These are phyloP conservation scores for Croton laevigatus DNA, from an alignment of 441 rosid genomes.

Conservation along the genomic window DNA sequence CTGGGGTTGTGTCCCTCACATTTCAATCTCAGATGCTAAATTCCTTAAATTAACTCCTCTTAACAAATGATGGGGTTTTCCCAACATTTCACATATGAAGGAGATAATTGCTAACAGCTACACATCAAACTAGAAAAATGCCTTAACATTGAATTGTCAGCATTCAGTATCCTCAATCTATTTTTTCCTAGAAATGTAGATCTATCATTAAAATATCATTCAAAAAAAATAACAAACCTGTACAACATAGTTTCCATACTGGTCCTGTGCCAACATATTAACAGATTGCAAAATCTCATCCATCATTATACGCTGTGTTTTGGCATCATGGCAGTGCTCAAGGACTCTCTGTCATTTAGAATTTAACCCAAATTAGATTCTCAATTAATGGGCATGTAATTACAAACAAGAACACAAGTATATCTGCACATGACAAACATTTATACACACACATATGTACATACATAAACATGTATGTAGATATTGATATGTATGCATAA, in stretches of 20 bases:
- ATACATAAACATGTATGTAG: background rate
- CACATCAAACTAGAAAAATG: background rate
- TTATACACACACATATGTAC: background rate
- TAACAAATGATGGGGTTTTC: background rate
- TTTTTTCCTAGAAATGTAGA: conserved; percentile 1
- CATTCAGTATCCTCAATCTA: background rate
- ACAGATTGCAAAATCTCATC: conserved; percentile 63
- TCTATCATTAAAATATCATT: background rate
- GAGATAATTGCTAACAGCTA: background rate
- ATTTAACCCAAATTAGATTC: conserved; percentile 15
- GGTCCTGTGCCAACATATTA: conserved; percentile 77
- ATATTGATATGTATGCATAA: background rate
- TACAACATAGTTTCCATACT: conserved; percentile 80
- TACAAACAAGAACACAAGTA: conserved; percentile 1
- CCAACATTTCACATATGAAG: background rate
- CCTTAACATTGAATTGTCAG: background rate
- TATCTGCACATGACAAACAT: background rate
- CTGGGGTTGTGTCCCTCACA: background rate
- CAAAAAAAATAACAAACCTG: conserved; percentile 47
- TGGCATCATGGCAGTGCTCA: conserved; percentile 68
- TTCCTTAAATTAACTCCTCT: background rate
- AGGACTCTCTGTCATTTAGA: conserved; percentile 55
- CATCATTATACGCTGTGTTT: conserved; percentile 62
- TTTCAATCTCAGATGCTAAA: conserved; percentile 1
- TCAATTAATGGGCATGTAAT: background rate